Base-by-base conservation (phyloP, 2,329 filamentous ascomycete genomes). In the Clarireedia homoeocarpa region DNA sequence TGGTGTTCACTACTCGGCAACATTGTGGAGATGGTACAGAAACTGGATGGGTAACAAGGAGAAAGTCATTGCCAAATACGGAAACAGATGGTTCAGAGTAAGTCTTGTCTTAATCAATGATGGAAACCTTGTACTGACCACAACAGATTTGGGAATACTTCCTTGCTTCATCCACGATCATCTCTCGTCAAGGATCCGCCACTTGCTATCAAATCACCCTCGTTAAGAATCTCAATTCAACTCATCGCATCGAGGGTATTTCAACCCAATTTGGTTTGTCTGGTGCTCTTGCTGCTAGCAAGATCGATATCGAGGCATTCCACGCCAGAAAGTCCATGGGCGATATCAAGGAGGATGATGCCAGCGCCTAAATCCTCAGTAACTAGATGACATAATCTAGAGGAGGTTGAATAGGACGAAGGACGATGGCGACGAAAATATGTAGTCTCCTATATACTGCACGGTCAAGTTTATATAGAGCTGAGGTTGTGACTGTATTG, bases 1-100 rank as follows among this genome's bases (percentile, higher is more conserved):
- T 66, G 92, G 94, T 69, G 90, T 97, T 45, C 94, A 97, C 78
- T 97, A 96, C 77, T 95, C 90, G 51, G 91, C 91, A 52, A 97
- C 94, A 27, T 77, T 99, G 61, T 97, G 94, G 94, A 83, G 89
- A 70, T 97, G 94, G 94, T 97, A 97, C 79, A 82, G 94, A 64
- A 97, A 97, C 82, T 97, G 94, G 94, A 81, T 96, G 72, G 90
- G 79, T 74, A 97, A 97, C 81, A 79, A 81, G 65, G 89, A 95
- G 58, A 95, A 95, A 78, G 88, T 96, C 60, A 83, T 88, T 73
- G 90, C 88, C 70, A 97, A 96, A 81, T 97, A 97, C 71, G 94
- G 94, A 68, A 85, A 87, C 70, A 81, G 89, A 70, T 99, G 94
- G 94, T 99, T 89, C 83, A 85, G 92, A 72, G 88, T 91, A 80